Evolutionary conservation across 495 filamentous ascomycete genomes (phyloP).

Genomic region (Xylaria venustula): DNA sequence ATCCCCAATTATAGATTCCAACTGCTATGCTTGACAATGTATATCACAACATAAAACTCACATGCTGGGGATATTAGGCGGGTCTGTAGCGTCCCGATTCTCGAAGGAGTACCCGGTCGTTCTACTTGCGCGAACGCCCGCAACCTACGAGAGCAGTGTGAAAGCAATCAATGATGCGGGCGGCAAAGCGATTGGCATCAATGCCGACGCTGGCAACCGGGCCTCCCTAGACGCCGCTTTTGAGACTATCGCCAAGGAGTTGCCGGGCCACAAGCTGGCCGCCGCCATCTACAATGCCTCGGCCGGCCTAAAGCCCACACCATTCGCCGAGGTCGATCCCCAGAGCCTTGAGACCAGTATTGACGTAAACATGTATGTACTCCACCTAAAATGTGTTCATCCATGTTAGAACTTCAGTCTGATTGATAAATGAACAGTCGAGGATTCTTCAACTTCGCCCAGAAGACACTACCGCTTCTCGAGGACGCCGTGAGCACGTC

Average conservation of each 20-base stretch:
- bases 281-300: constrained; percentile 85
- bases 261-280: constrained; percentile 53
- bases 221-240: constrained; percentile 66
- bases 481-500: constrained; percentile 50
- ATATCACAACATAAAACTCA: too few relatives aligned
- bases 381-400: too few relatives aligned
- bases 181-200: constrained; percentile 74
- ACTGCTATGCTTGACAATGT: not conserved
- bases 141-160: constrained; percentile 66
- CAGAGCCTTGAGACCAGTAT: constrained; percentile 60
- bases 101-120: constrained; percentile 72
- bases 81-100: constrained; percentile 64
- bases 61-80: constrained; percentile 16
- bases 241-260: constrained; percentile 60
- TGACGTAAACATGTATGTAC: constrained; percentile 59
- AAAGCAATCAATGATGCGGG: constrained; percentile 68
- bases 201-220: constrained; percentile 66
- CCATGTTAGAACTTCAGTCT: not conserved
- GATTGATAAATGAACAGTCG: constrained; percentile 38
- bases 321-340: constrained; percentile 71
- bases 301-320: constrained; percentile 66
- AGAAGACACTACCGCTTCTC: constrained; percentile 68
- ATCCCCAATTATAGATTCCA: too few relatives aligned
- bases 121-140: constrained; percentile 67
- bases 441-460: constrained; percentile 77